Base-by-base conservation (phyloP, 768 basidiomycete species). In the Lactifluus hygrophoroides region DNA sequence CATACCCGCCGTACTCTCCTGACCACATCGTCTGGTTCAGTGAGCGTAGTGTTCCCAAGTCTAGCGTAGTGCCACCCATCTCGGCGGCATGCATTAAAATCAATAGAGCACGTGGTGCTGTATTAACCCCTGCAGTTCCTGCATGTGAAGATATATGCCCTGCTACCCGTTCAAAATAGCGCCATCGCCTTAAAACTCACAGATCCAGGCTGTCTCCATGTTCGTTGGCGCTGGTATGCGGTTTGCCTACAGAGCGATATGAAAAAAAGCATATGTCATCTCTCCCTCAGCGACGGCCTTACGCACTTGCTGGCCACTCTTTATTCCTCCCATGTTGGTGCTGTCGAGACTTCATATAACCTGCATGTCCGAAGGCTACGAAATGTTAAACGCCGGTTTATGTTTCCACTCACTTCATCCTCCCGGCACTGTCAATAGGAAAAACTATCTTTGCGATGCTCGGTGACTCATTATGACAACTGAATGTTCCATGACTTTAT, bases 381-480 rank as follows among this genome's bases (percentile, higher is more conserved):
- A 51, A 32, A n/a, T 38, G 38, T 5, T 16, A 38, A 47, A 28
- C 3, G 14, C n/a, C 23, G 5, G 34, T n/a, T 28, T 16, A 55
- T 19, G 45, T n/a, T 14, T 19, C 35, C n/a, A 45, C 45, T 42
- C 8, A 52, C 27, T 40, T 38, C 17, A 53, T 40, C 17, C n/a
- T n/a, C n/a, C n/a, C n/a, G n/a, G n/a, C n/a, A n/a, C n/a, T n/a
- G n/a, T n/a, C n/a, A n/a, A n/a, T n/a, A n/a, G n/a, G n/a, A n/a
- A n/a, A n/a, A n/a, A n/a, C n/a, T n/a, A n/a, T n/a, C 38, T 53
- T 17, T 58, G 38, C 52, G 38, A 34, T 44, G 16, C 53, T 59
- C 32, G 37, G 14, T 17, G 14, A 34, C 42, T 44, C 43, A n/a
- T 16, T 17, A 3, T 19, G 25, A 13, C n/a, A 17, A 27, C 38